Evolutionary conservation across 192 early-diverging fungal genomes (phyloP).

Genomic region (Backusella tarrabulga): DNA sequence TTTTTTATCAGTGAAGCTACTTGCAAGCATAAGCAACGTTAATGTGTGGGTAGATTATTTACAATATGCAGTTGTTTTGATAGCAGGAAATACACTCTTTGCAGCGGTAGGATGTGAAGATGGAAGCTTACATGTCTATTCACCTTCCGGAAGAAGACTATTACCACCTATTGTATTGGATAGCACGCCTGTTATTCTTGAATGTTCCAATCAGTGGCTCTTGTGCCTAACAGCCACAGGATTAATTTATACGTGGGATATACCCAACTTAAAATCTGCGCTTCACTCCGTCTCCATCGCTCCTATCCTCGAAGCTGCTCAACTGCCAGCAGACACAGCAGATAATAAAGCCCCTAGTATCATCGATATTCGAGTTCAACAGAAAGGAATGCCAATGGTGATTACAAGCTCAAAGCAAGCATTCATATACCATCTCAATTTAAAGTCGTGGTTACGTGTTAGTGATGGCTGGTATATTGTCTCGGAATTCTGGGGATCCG

Average conservation of each 20-base stretch:
- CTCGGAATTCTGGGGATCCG: conserved; percentile 46
- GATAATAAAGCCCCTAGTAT: conserved; percentile 42
- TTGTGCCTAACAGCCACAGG: conserved; percentile 66
- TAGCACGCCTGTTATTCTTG: conserved; percentile 56
- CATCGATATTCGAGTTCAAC: conserved; percentile 52
- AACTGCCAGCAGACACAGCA: conserved; percentile 26
- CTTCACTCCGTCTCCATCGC: conserved; percentile 60
- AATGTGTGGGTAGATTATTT: conserved; percentile 63
- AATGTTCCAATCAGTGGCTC: conserved; percentile 55
- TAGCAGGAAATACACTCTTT: conserved; percentile 59
- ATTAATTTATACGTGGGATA: conserved; percentile 69
- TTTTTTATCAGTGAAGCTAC: conserved; percentile 9
- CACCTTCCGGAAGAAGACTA: conserved; percentile 67
- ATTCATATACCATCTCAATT: conserved; percentile 62
- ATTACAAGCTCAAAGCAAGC: conserved; percentile 60
- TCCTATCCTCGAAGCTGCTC: conserved; percentile 57
- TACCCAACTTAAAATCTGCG: conserved; percentile 45
- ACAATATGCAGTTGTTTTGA: conserved; percentile 52
- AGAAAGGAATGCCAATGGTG: conserved; percentile 61
- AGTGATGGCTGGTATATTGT: conserved; percentile 55
- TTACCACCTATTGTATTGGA: conserved; percentile 67
- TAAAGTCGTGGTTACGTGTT: conserved; percentile 69
- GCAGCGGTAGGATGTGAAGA: conserved; percentile 66
- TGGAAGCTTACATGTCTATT: conserved; percentile 62
- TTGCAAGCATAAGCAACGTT: conserved; percentile 28